Evolutionary conservation across 345 rosid genomes (phyloP), one percentile per base, ranked within the genome.

Genomic region (Rhodamnia rubescens): DNA sequence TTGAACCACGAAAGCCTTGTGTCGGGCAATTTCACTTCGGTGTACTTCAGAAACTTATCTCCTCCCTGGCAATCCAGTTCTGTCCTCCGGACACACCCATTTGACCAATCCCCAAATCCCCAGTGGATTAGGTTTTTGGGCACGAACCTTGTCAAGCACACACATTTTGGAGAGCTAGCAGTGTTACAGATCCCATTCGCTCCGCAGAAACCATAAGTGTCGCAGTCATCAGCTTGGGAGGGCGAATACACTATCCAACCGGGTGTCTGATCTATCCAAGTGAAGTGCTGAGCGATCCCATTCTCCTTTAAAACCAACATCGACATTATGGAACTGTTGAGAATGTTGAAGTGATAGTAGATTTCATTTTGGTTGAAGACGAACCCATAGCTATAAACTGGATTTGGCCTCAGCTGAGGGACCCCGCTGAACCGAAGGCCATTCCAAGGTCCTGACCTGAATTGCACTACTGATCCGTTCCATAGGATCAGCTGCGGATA

Each of bases 391-490:
- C 52, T 42, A 11, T 88, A 87, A 69, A 83, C 14, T 26, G 88
- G 83, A 53, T 88, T 82, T 1, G 87, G 59, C 40, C 57, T 44
- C 87, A 86, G 83, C 56, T 88, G 89, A 32, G 93, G 92, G 7
- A 74, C 84, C 32, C 93, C 94, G 52, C 93, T 90, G 64, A 88
- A 92, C 85, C 90, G 84, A 10, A 64, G 1, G 5, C 93, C 95
- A 54, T 92, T 92, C 95, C 94, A 93, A 1, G 92, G 89, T 5
- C 94, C 94, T 2, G 90, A 88, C 1, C 94, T 78, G 15, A 74
- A 89, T 32, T 47, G 32, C 51, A 40, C 52, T 40, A 82, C 16
- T 7, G 18, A 18, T 12, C 86, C 27, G 7, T 87, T 82, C 74
- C 47, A 55, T 24, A 90, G 21, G 55, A 89, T 69, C 9, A 74